Base-by-base conservation (phyloP, 345 rosid genomes). In the Abelmoschus esculentus region DNA sequence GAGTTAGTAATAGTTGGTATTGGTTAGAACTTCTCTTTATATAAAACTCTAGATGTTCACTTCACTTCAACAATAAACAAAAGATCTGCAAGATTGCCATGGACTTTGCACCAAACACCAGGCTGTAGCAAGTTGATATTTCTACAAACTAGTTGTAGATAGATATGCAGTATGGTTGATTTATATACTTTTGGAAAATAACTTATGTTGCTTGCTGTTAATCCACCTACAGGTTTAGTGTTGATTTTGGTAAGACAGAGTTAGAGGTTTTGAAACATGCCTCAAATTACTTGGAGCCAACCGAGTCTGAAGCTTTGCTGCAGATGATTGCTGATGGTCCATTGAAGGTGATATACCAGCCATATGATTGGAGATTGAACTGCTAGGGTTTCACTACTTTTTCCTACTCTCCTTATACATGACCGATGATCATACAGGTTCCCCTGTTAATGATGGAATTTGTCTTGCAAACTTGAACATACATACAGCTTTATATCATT, bases 321-420 rank as follows among this genome's bases (percentile, higher is more conserved):
- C 89, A 87, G 84, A 75, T 83, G 78, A 81, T 92, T 26, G 87
- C 87, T 29, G 70, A 72, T 73, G 74, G 77, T 75, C 89, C 84
- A 77, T 73, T 90, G 82, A 85, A 85, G 89, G 85, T 90, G 77
- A 75, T 74, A 8, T 90, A 90, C 72, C 98, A 89, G 72, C 79
- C 80, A 36, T 92, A 86, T 68, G 90, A 89, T 28, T 92, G 98
- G 96, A 83, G 90, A 17, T 74, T 85, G 78, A 92, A 92, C 74
- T 83, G 75, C 78, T 88, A 84, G 77, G 47, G 40, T 42, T 76
- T 52, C 70, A 34, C 55, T 52, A 60, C 22, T n/a, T 70, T 46
- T 58, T 70, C 40, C 22, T 53, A 38, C 52, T 18, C 28, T 49
- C 65, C 46, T 47, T 66, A 55, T 50, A 70, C 69, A 56, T 17